phyloP scores from a whole-genome alignment of 192 early-diverging fungal genomes.

The Backusella luteola region DNA sequence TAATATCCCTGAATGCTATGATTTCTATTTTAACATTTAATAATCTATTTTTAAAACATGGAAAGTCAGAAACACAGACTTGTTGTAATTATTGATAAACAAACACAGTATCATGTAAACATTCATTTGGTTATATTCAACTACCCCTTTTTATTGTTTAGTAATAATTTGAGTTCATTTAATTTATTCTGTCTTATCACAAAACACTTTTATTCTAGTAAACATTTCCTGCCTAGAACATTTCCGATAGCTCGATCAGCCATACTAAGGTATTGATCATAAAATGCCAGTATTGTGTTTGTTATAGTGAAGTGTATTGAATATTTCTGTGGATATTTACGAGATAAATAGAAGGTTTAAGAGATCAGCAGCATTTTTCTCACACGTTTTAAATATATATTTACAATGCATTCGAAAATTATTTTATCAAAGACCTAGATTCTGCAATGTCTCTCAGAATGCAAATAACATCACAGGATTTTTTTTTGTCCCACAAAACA shows the following conservation, averaged over 20 bases:
- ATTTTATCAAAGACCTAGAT: conserved; percentile 2
- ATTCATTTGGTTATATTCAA: background rate
- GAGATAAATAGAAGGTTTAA: background rate
- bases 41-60: background rate
- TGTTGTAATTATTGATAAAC: background rate
- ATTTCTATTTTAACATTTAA: background rate
- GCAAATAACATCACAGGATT: background rate
- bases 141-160: background rate
- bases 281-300: background rate
- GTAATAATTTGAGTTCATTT: background rate
- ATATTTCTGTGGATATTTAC: background rate
- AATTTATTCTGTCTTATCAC: background rate
- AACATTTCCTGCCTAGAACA: background rate
- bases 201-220: background rate
- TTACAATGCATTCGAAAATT: background rate
- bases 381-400: background rate
- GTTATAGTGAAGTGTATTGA: background rate
- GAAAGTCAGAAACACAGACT: background rate
- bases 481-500: background rate
- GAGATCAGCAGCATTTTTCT: background rate
- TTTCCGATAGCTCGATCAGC: background rate
- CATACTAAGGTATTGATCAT: background rate
- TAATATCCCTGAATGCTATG: no score
- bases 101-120: background rate
- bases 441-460: background rate